Conservation (phyloP, 176 grass and related monocot species). For the Stipa capillata region DNA sequence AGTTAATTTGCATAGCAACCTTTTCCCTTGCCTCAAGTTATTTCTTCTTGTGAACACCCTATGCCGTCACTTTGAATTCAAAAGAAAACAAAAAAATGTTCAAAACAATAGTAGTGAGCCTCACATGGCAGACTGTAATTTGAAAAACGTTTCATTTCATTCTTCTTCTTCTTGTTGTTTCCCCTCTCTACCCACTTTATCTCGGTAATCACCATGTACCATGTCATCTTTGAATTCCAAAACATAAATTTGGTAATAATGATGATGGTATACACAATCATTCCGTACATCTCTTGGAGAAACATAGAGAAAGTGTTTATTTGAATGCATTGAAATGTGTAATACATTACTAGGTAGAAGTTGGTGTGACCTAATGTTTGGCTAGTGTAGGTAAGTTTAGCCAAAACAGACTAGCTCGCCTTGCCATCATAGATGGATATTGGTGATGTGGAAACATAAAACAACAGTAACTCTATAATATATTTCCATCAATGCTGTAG, state of each 20-base stretch:
- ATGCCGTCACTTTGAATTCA: not conserved
- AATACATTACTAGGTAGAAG: not conserved
- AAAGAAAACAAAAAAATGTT: not conserved
- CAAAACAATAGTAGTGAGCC: not conserved
- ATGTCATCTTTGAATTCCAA: not conserved
- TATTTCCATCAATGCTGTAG: not conserved
- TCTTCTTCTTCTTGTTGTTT: not conserved
- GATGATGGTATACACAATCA: not conserved
- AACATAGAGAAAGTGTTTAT: not conserved
- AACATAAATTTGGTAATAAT: not conserved
- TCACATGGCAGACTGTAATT: not conserved
- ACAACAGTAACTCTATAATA: not conserved
- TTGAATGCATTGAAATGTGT: not conserved
- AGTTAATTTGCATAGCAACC: not conserved
- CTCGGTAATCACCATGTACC: not conserved
- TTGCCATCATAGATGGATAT: not conserved
- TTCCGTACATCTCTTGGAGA: not conserved
- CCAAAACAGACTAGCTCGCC: not conserved
- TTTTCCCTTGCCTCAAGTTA: not conserved
- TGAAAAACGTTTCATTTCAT: not conserved
- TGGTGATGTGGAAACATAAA: not conserved
- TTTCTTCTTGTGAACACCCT: too few relatives aligned
- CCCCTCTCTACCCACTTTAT: not conserved
- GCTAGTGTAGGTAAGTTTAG: not conserved
- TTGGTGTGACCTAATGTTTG: not conserved